Evolutionary conservation across 768 basidiomycete genomes (phyloP).

Genomic region (Kwoniella botswanensis): DNA sequence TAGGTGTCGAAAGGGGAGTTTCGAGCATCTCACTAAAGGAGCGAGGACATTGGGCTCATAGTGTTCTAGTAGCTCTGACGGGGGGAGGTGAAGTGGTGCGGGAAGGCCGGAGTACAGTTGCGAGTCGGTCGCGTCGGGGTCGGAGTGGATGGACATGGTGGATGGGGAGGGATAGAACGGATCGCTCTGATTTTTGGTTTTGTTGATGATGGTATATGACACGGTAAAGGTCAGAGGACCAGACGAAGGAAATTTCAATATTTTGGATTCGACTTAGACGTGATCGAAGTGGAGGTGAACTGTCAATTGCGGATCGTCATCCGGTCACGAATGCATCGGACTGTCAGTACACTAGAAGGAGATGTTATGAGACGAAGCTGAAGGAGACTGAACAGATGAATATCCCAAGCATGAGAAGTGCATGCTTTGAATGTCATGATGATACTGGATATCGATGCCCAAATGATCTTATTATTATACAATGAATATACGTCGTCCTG

Average conservation of each 20-base stretch:
- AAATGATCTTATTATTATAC: conserved; percentile 11
- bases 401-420: conserved; percentile 14
- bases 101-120: conserved; percentile 40
- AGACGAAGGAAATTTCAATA: not conserved
- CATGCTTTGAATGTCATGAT: conserved; percentile 17
- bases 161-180: not conserved
- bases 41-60: conserved; percentile 59
- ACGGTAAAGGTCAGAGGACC: not conserved
- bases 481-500: not conserved
- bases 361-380: too few relatives aligned
- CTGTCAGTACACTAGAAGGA: too few relatives aligned
- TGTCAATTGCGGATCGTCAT: not conserved
- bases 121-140: conserved; percentile 15
- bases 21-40: conserved; percentile 61
- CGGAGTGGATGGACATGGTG: conserved; percentile 4
- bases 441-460: not conserved
- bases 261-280: not conserved
- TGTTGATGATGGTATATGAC: not conserved
- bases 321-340: too few relatives aligned
- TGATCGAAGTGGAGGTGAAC: conserved; percentile 3
- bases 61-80: conserved; percentile 55
- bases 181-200: not conserved
- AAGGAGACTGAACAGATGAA: too few relatives aligned
- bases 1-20: conserved; percentile 61
- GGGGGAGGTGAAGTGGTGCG: conserved; percentile 43